phyloP scores from a whole-genome alignment of 169 alveolate species.

The Plasmodium vivax region DNA sequence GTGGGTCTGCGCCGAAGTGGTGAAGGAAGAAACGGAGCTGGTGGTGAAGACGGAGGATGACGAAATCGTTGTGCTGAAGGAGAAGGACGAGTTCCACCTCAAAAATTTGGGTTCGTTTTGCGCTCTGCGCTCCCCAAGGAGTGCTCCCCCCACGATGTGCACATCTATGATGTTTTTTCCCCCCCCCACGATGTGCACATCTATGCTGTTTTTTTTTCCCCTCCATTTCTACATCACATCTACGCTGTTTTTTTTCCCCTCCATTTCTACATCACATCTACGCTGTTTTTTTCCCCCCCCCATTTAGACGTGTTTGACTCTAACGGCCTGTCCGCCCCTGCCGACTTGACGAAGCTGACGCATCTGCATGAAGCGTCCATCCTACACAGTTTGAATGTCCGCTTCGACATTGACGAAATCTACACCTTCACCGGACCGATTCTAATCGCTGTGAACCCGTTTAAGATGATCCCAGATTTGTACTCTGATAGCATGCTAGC shows the following conservation, averaged over 20 bases:
- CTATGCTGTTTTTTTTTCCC: too few relatives aligned
- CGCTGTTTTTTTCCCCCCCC: background rate
- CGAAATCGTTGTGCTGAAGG: conserved; percentile 41
- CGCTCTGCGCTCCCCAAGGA: background rate
- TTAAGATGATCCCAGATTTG: conserved; percentile 84
- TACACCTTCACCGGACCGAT: conserved; percentile 98
- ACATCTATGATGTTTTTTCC: too few relatives aligned
- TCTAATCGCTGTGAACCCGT: conserved; percentile 98
- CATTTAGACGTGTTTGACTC: conserved; percentile 34
- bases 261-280: background rate
- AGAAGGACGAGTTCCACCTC: conserved; percentile 45
- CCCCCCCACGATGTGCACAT: background rate
- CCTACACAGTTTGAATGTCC: conserved; percentile 91
- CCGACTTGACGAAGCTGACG: conserved; percentile 90
- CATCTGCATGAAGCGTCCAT: conserved; percentile 94
- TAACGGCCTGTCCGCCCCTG: conserved; percentile 79
- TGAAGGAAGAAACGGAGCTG: conserved; percentile 33
- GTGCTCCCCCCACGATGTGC: background rate
- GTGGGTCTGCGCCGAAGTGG: conserved; percentile 69
- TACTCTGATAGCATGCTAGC: conserved; percentile 77
- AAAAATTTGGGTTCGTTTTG: conserved; percentile 52
- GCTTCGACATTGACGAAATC: conserved; percentile 92
- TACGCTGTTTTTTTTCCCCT: background rate
- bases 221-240: background rate
- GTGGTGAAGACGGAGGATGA: conserved; percentile 68